Base-by-base conservation (phyloP, 2,329 filamentous ascomycete genomes). In the Phaeoacremonium minimum region DNA sequence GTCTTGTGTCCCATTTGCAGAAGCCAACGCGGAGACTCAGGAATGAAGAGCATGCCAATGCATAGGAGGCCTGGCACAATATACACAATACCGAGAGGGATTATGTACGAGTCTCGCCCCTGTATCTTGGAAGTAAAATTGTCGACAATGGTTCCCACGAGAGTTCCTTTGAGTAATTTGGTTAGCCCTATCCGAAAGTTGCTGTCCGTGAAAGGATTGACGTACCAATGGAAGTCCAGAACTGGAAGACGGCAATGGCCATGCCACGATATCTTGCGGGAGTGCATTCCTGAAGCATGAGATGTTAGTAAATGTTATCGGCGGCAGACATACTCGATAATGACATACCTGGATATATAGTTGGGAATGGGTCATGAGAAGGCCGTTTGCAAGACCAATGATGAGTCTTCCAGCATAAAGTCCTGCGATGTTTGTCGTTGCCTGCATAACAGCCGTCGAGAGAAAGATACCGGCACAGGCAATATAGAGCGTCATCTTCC, bases 391-490 rank as follows among this genome's bases (percentile, higher is more conserved):
- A 4, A 77, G 41, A 4, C 75, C 75, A 37, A 77, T 72, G n/a
- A 77, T 49, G 7, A 77, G 53, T 18, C 74, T 66, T n/a, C 70
- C 74, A 18, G 65, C 62, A 39, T 79, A 77, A 6, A 79, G 64
- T 3, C 64, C 70, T 13, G 61, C 69, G 19, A 79, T 73, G 40
- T 57, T 50, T 8, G 60, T 64, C 0, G 71, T 75, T 5, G 66
- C 62, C 71, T 77, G 77, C 73, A 77, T 77, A 46, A 77, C 61
- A 12, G 74, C 57, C 42, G 75, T 76, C 15, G 72, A 62, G 4
- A 71, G 54, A 43, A 59, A 63, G 44, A 71, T 73, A 7, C 71
- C 51, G 2, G 67, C n/a, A 38, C 68, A 71, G 3, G 70, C 72
- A 5, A 63, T 44, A 64, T 64, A 68, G 6, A 69, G 53, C 15